A percentile compares a stretch with the other conserved stretches of the same genome.
Conservation (phyloP, 1,139 yeast genomes). For the Spathaspora sp. region DNA sequence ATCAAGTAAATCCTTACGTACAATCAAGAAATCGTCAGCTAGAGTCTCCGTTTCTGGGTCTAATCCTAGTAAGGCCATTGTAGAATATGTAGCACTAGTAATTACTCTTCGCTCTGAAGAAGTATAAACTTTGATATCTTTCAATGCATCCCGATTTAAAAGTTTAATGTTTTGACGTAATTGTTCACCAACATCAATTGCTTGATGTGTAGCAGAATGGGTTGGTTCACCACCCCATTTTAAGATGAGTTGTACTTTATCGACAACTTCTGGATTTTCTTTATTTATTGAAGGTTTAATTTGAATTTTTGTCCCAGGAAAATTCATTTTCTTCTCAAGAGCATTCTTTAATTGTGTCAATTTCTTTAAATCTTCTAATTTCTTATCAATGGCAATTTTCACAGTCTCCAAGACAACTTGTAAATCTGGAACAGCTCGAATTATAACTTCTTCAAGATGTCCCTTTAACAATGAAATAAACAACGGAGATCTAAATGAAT, state of each 20-base stretch:
- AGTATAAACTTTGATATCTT: constrained; percentile 83
- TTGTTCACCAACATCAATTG: constrained; percentile 93
- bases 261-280: constrained; percentile 66
- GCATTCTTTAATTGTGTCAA: constrained; percentile 76
- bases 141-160: constrained; percentile 78
- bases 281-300: constrained; percentile 79
- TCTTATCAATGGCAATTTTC: constrained; percentile 71
- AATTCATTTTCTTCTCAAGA: constrained; percentile 79
- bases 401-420: constrained; percentile 85
- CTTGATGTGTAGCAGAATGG: constrained; percentile 94
- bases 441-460: constrained; percentile 92
- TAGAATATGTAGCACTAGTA: constrained; percentile 87
- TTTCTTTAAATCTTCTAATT: constrained; percentile 78
- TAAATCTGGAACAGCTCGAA: constrained; percentile 83
- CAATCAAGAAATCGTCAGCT: constrained; percentile 76
- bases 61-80: constrained; percentile 75
- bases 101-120: constrained; percentile 94
- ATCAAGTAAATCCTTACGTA: constrained; percentile 88
- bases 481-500: constrained; percentile 84
- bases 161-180: constrained; percentile 87
- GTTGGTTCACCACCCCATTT: constrained; percentile 99
- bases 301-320: constrained; percentile 97
- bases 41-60: constrained; percentile 52
- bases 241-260: constrained; percentile 90
- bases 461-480: constrained; percentile 89